Percentiles rank a stretch among this genome's conserved stretches.
These are phyloP conservation scores for Penicillium herquei DNA, from an alignment of 495 filamentous ascomycete species.

Conservation along the genomic window DNA sequence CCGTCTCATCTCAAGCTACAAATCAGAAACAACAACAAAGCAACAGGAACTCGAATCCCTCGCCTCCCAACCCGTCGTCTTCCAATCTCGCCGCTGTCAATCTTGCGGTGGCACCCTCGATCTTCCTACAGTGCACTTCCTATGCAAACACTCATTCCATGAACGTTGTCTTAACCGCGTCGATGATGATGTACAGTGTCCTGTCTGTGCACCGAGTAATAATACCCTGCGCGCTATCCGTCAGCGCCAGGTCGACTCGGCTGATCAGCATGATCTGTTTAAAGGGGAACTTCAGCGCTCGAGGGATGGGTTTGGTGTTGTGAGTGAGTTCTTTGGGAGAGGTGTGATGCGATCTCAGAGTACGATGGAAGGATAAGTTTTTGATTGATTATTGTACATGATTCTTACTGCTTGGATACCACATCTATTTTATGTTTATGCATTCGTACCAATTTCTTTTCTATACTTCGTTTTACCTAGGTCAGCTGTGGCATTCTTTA, in stretches of 20 bases:
- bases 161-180: slow-evolving; percentile 73
- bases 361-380: slow-evolving; percentile 33
- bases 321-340: slow-evolving; percentile 91
- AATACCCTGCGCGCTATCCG: slow-evolving; percentile 82
- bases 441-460: neutral
- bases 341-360: slow-evolving; percentile 72
- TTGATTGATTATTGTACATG: neutral
- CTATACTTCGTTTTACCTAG: no score
- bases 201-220: slow-evolving; percentile 77
- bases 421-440: neutral
- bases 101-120: slow-evolving; percentile 74
- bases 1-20: slow-evolving; percentile 79
- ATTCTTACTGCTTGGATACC: neutral
- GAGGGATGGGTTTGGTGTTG: slow-evolving; percentile 79
- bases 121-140: slow-evolving; percentile 87
- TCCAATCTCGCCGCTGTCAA: slow-evolving; percentile 83
- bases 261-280: slow-evolving; percentile 89
- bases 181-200: slow-evolving; percentile 75
- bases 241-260: slow-evolving; percentile 81
- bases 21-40: slow-evolving; percentile 78
- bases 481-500: no score
- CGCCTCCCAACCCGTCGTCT: slow-evolving; percentile 75
- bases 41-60: slow-evolving; percentile 74
- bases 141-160: slow-evolving; percentile 96
- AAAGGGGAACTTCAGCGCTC: slow-evolving; percentile 73